phyloP scores from a whole-genome alignment of 2,329 filamentous ascomycete genomes.

The Rutstroemia sydowiana region DNA sequence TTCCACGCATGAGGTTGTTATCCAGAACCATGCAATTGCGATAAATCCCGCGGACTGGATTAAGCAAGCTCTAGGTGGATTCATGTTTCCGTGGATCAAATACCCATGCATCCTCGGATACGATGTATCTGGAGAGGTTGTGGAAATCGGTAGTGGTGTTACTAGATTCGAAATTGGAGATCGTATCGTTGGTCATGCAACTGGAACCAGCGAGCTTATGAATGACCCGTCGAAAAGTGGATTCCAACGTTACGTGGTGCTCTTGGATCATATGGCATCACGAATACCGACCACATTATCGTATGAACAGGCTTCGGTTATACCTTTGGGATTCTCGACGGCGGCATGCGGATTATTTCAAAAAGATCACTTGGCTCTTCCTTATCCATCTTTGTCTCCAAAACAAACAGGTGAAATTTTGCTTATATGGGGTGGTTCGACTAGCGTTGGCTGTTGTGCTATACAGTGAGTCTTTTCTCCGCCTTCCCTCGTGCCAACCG shows the following conservation, averaged over 20 bases:
- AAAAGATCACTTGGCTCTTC: slow-evolving; percentile 17
- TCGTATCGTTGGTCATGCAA: slow-evolving; percentile 36
- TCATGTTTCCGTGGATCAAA: slow-evolving; percentile 10
- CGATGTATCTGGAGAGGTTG: slow-evolving; percentile 47
- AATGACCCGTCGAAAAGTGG: slow-evolving; percentile 22
- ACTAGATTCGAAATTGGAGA: slow-evolving; percentile 43
- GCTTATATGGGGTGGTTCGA: slow-evolving; percentile 28
- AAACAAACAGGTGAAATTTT: slow-evolving; percentile 30
- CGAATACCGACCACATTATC: slow-evolving; percentile 26
- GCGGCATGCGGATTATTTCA: slow-evolving; percentile 29
- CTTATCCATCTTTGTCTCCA: slow-evolving; percentile 20
- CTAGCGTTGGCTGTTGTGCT: slow-evolving; percentile 27
- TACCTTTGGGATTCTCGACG: slow-evolving; percentile 28
- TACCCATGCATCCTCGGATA: slow-evolving; percentile 38
- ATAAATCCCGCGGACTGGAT: slow-evolving; percentile 36
- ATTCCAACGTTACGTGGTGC: slow-evolving; percentile 28
- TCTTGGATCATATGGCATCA: slow-evolving; percentile 15
- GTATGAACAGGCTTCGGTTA: slow-evolving; percentile 27
- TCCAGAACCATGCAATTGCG: slow-evolving; percentile 34
- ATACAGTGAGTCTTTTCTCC: slow-evolving; percentile 22
- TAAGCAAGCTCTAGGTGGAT: slow-evolving; percentile 10
- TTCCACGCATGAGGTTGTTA: slow-evolving; percentile 31
- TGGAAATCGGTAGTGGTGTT: slow-evolving; percentile 39
- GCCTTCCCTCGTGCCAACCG: too few species aligned
- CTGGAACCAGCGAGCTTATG: slow-evolving; percentile 23